Evolutionary conservation across 305 asterid species (phyloP), one percentile per base, ranked within the genome.

Genomic region (Solanum hybrid): DNA sequence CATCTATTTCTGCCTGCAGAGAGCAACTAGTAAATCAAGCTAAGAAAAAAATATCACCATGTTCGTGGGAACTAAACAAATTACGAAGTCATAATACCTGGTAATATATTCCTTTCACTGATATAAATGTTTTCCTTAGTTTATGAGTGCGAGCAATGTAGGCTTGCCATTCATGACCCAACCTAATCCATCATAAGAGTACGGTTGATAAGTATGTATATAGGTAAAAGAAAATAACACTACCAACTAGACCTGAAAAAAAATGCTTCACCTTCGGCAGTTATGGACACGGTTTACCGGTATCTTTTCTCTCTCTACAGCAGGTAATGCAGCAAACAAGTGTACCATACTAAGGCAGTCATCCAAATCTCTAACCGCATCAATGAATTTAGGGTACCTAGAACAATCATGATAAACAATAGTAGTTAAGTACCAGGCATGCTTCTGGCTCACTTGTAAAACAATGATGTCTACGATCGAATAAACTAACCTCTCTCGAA

Each of bases 161-260:
- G 32, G 99, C 99, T 94, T 95, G 99, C 99, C 99, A 97, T 95
- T 97, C 99, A 90, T 97, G 98, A 92, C 99, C 96, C 95, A 97
- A 92, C 97, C 99, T 96, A 91, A 51, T 14, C 65, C 78, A 61
- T 89, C 91, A 38, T 76, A 65, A 86, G 20, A 32, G 45, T 83
- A 90, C 13, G 73, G 77, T 89, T 84, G 91, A 73, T 61, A 81
- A 79, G 79, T 33, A 75, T 80, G 87, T 24, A 20, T 38, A 33
- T 5, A 39, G 73, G 39, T 57, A 24, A 26, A 79, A 65, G 72
- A 15, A 85, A n/a, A 85, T 84, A 45, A 72, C n/a, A 87, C 75
- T 57, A 38, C 33, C 37, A 76, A 29, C 51, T 83, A 76, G 77
- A 83, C 86, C 12, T 26, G 34, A 79, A 89, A 91, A 86, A 72